phyloP scores from a whole-genome alignment of 73 alveolate genomes.

The Urostyla sp. region DNA sequence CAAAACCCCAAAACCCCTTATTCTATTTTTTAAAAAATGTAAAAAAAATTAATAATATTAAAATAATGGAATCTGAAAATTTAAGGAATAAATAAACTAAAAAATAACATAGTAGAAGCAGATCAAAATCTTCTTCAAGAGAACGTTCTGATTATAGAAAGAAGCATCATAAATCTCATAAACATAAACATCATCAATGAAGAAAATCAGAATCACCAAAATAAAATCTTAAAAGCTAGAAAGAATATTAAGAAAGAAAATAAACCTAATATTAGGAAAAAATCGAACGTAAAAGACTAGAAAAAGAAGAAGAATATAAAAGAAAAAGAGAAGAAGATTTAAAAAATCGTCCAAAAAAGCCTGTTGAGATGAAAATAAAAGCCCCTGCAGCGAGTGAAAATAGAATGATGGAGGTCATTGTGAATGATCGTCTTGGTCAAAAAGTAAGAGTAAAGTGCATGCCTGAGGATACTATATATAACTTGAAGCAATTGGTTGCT shows the following conservation, averaged over 20 bases:
- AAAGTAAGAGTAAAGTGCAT: constrained; percentile 93
- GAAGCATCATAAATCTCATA: no score
- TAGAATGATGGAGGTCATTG: constrained; percentile 91
- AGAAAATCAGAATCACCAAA: neutral
- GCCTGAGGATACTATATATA: constrained; percentile 89
- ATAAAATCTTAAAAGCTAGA: no score
- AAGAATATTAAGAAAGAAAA: neutral
- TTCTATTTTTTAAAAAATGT: no score
- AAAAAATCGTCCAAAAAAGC: constrained; percentile 43
- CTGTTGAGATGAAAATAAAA: constrained; percentile 34
- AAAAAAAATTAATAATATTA: no score
- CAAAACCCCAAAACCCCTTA: no score
- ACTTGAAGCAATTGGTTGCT: constrained; percentile 86
- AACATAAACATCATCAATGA: no score
- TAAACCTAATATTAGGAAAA: constrained; percentile 5
- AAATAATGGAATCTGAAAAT: no score
- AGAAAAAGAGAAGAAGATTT: constrained; percentile 48
- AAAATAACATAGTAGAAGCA: no score
- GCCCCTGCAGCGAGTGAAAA: constrained; percentile 47
- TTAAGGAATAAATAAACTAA: no score
- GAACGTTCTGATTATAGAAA: no score
- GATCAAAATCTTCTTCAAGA: no score
- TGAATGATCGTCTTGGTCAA: constrained; percentile 92
- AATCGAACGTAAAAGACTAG: constrained; percentile 35
- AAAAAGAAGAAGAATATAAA: constrained; percentile 43